phyloP scores from a whole-genome alignment of 352 stramenopile species.

The Pythium rhizo-oryzae region DNA sequence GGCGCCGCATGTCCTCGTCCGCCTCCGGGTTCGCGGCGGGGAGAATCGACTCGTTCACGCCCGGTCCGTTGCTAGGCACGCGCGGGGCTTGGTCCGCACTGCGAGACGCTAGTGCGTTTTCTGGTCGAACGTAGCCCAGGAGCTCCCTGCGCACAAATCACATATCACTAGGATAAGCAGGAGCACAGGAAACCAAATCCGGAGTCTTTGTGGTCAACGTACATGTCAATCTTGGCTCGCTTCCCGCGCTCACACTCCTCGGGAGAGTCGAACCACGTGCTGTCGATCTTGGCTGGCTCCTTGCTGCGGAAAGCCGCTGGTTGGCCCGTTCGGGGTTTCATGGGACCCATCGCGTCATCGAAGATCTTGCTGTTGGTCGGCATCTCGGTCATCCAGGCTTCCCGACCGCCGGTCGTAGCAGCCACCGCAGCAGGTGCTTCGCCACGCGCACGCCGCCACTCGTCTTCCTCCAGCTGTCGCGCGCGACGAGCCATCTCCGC shows the following conservation, averaged over 20 bases:
- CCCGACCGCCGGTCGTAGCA: constrained; percentile 24
- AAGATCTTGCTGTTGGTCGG: constrained; percentile 68
- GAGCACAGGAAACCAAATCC: no score
- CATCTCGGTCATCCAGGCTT: constrained; percentile 90
- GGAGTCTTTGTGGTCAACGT: constrained; percentile 24
- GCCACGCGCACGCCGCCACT: constrained; percentile 57
- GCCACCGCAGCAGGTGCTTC: neutral
- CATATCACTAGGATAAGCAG: no score
- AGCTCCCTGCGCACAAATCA: constrained; percentile 50
- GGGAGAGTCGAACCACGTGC: constrained; percentile 82
- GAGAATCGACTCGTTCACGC: constrained; percentile 74
- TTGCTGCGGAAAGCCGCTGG: constrained; percentile 70
- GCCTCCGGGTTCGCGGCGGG: constrained; percentile 64
- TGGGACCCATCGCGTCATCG: constrained; percentile 68
- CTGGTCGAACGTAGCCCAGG: constrained; percentile 76
- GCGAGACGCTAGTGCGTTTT: constrained; percentile 50
- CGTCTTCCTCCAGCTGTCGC: constrained; percentile 58
- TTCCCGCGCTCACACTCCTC: constrained; percentile 80
- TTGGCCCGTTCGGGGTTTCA: constrained; percentile 51
- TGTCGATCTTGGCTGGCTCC: constrained; percentile 75
- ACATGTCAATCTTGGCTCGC: constrained; percentile 85
- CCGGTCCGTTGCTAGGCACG: constrained; percentile 2
- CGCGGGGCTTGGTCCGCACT: constrained; percentile 13
- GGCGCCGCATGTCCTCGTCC: constrained; percentile 65
- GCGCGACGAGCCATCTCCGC: constrained; percentile 69